Percentiles rank a stretch among this genome's conserved stretches.
phyloP scores from a whole-genome alignment of 2,329 filamentous ascomycete genomes.

The Venturia oleaginea region DNA sequence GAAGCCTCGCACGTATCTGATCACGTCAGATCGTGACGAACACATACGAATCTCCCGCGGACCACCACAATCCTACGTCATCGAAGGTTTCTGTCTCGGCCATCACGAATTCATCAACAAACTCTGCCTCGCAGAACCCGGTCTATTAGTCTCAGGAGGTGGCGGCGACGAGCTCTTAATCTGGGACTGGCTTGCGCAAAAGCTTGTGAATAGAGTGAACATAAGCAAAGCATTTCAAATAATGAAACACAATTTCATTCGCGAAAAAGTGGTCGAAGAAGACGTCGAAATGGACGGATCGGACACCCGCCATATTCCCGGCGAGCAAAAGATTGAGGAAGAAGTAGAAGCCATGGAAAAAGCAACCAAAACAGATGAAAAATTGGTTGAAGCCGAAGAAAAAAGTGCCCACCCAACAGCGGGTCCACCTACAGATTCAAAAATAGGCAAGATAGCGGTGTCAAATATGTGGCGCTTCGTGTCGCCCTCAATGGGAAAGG shows the following conservation, averaged over 20 bases:
- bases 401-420: background rate
- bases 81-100: slow-evolving; percentile 81
- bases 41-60: slow-evolving; percentile 85
- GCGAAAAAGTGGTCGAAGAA: slow-evolving; percentile 1
- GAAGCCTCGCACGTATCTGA: slow-evolving; percentile 46
- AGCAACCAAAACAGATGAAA: background rate
- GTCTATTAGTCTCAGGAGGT: slow-evolving; percentile 74
- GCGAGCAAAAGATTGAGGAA: slow-evolving; percentile 1
- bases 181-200: slow-evolving; percentile 67
- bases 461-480: slow-evolving; percentile 10
- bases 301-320: background rate
- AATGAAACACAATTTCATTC: slow-evolving; percentile 8
- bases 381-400: background rate
- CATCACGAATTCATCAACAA: slow-evolving; percentile 78
- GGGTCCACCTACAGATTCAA: background rate
- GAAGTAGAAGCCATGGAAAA: slow-evolving; percentile 7
- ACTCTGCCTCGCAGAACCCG: slow-evolving; percentile 55
- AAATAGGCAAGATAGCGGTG: slow-evolving; percentile 11
- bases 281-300: slow-evolving; percentile 6
- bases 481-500: slow-evolving; percentile 2
- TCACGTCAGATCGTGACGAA: slow-evolving; percentile 63
- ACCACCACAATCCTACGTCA: slow-evolving; percentile 73
- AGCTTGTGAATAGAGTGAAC: slow-evolving; percentile 42
- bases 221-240: slow-evolving; percentile 15
- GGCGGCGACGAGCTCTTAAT: slow-evolving; percentile 70